Evolutionary conservation across 805 yeast species (phyloP).

Genomic region (Kodamaea kakaduensis): DNA sequence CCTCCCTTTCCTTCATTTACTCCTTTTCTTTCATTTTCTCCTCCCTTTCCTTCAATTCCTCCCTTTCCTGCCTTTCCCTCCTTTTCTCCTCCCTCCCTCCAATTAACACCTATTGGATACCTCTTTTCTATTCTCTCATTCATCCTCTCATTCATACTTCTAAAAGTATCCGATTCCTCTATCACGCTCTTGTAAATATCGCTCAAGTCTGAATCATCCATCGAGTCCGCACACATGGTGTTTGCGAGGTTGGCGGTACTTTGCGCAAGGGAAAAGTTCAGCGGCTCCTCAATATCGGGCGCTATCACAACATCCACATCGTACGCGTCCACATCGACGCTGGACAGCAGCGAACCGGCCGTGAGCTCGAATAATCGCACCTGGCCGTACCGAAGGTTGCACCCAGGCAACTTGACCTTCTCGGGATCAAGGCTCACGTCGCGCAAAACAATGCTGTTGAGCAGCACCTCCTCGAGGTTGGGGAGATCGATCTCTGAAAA

Average conservation of each 20-base stretch:
- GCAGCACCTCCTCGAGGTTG: slow-evolving; percentile 70
- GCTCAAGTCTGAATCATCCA: slow-evolving; percentile 1
- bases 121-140: not conserved
- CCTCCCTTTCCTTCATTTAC: not conserved
- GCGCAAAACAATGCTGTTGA: slow-evolving; percentile 48
- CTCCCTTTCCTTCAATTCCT: slow-evolving; percentile 13
- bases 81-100: not conserved
- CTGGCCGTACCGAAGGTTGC: slow-evolving; percentile 58
- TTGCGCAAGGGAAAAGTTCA: slow-evolving; percentile 56
- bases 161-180: slow-evolving; percentile 8
- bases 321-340: slow-evolving; percentile 57
- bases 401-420: slow-evolving; percentile 61
- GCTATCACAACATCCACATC: slow-evolving; percentile 47
- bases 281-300: slow-evolving; percentile 31
- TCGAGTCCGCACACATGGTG: slow-evolving; percentile 37
- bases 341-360: slow-evolving; percentile 23
- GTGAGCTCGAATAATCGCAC: slow-evolving; percentile 52
- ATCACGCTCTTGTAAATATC: slow-evolving; percentile 13
- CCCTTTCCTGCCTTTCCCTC: not conserved
- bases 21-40: slow-evolving; percentile 6
- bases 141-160: no score
- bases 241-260: slow-evolving; percentile 74
- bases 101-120: no score
- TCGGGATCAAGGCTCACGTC: slow-evolving; percentile 73
- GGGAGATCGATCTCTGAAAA: slow-evolving; percentile 81